A percentile compares a stretch with the other conserved stretches of the same genome.
Evolutionary conservation across 805 yeast genomes (phyloP).

Genomic region (Starmerella floris): DNA sequence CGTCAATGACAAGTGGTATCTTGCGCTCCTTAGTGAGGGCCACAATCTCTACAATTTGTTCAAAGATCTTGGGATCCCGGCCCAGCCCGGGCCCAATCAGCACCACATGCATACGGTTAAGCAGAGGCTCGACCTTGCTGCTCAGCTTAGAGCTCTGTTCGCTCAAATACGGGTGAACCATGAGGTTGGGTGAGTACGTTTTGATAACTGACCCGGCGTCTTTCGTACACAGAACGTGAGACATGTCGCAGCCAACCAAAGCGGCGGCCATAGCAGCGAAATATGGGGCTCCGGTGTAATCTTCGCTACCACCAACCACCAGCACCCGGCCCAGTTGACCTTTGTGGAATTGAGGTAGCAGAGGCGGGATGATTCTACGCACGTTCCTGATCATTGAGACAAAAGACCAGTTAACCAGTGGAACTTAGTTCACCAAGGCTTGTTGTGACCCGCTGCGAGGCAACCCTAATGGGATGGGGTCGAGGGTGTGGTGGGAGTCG

Average conservation of each 20-base stretch:
- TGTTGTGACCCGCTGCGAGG: too few species aligned
- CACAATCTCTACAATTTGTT: conserved; percentile 44
- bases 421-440: too few species aligned
- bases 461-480: too few species aligned
- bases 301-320: conserved; percentile 88
- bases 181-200: conserved; percentile 77
- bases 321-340: conserved; percentile 85
- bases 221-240: conserved; percentile 77
- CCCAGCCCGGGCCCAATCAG: conserved; percentile 94
- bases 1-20: conserved; percentile 73
- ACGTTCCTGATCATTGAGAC: conserved; percentile 32
- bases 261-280: conserved; percentile 81
- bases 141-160: conserved; percentile 32
- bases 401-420: too few species aligned
- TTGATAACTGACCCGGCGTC: conserved; percentile 72
- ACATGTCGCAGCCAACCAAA: conserved; percentile 71
- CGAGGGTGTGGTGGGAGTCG: too few species aligned
- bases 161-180: conserved; percentile 82
- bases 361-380: conserved; percentile 50
- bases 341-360: conserved; percentile 44
- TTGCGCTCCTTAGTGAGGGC: conserved; percentile 41
- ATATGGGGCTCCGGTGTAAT: conserved; percentile 94
- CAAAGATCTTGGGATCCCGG: conserved; percentile 55
- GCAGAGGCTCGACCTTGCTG: conserved; percentile 32
- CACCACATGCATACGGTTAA: conserved; percentile 62